A percentile compares a stretch with the other conserved stretches of the same genome.
Conservation (phyloP, 495 filamentous ascomycete genomes). For the Xylaria palmicola region DNA sequence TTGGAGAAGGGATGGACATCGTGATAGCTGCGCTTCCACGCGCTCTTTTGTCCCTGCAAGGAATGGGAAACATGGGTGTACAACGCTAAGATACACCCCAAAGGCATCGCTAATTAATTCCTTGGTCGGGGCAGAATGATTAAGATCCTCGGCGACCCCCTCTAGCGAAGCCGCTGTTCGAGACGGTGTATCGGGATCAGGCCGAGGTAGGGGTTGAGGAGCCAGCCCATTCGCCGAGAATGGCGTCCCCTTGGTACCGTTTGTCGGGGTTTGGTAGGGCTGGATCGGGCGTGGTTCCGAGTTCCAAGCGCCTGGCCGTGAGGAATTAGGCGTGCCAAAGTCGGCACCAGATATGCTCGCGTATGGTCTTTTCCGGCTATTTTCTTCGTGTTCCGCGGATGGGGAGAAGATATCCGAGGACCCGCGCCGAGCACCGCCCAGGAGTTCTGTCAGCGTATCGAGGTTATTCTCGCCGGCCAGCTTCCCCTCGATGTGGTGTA, state of each 20-base stretch:
- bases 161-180: slow-evolving; percentile 35
- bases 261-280: slow-evolving; percentile 35
- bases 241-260: slow-evolving; percentile 20
- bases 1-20: slow-evolving; percentile 59
- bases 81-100: slow-evolving; percentile 66
- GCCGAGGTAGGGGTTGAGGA: slow-evolving; percentile 31
- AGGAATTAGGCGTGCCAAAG: slow-evolving; percentile 33
- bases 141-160: slow-evolving; percentile 24
- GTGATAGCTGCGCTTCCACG: slow-evolving; percentile 59
- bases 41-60: slow-evolving; percentile 65
- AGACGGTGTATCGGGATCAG: slow-evolving; percentile 26
- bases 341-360: slow-evolving; percentile 45
- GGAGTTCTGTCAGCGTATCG: slow-evolving; percentile 29
- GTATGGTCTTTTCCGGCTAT: slow-evolving; percentile 43
- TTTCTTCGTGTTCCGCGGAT: slow-evolving; percentile 35
- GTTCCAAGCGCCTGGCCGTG: slow-evolving; percentile 33
- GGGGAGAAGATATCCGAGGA: slow-evolving; percentile 39
- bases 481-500: slow-evolving; percentile 77
- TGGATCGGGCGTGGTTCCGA: slow-evolving; percentile 41
- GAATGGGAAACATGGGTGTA: slow-evolving; percentile 74
- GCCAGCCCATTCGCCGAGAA: slow-evolving; percentile 47
- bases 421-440: slow-evolving; percentile 31
- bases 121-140: slow-evolving; percentile 27
- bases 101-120: slow-evolving; percentile 47
- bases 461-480: slow-evolving; percentile 33